Percentiles rank a stretch among this genome's conserved stretches.
Conservation (phyloP, 345 rosid genomes). For the Salix exigua region DNA sequence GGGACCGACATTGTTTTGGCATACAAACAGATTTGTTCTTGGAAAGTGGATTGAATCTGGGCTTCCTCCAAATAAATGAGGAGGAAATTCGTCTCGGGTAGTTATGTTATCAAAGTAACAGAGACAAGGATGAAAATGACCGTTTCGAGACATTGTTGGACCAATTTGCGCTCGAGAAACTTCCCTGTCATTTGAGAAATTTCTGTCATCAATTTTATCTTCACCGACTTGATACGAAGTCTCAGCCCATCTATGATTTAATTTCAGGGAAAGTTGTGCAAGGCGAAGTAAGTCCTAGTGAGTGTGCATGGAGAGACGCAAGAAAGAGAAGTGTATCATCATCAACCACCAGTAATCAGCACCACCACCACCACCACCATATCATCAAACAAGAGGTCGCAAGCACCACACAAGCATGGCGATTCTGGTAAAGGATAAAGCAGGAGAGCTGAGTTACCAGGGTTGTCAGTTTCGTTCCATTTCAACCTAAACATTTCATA, state of each 20-base stretch:
- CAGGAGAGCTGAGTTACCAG: conserved; percentile 40
- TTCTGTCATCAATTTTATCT: too few species aligned
- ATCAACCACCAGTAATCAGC: neutral
- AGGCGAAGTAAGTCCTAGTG: conserved; percentile 33
- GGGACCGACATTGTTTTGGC: too few species aligned
- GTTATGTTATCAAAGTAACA: conserved; percentile 14
- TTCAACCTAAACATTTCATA: too few species aligned
- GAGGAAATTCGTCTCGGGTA: conserved; percentile 21
- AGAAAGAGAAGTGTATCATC: conserved; percentile 5
- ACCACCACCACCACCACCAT: conserved; percentile 14
- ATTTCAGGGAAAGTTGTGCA: conserved; percentile 37
- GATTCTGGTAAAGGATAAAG: conserved; percentile 26
- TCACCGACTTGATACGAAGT: too few species aligned
- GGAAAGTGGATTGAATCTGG: conserved; percentile 6
- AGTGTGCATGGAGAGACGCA: conserved; percentile 42
- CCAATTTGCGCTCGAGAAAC: too few species aligned
- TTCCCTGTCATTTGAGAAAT: too few species aligned
- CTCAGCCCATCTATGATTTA: neutral
- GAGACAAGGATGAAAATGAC: conserved; percentile 39
- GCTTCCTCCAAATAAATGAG: conserved; percentile 27
- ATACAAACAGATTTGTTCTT: neutral
- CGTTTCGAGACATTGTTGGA: neutral
- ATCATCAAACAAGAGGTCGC: neutral
- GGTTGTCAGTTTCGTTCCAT: too few species aligned
- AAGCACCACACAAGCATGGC: neutral